These are phyloP conservation scores for Sanghuangporus baumii DNA, from an alignment of 1,284 basidiomycete species.

Conservation along the genomic window DNA sequence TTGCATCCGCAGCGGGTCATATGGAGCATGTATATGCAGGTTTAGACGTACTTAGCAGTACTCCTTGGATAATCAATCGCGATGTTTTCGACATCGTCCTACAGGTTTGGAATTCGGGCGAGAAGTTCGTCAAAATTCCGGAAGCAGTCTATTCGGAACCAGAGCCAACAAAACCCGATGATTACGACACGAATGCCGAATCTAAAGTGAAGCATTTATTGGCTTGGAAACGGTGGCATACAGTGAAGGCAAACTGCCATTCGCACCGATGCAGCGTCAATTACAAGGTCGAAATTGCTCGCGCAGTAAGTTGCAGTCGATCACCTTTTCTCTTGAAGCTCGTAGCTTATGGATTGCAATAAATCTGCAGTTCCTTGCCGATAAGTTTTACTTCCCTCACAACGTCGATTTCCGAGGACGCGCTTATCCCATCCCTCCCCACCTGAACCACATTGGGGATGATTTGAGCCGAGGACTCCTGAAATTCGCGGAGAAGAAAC, in stretches of 20 bases:
- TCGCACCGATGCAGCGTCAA: conserved; percentile 91
- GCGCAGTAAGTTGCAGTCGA: conserved; percentile 55
- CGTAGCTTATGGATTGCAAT: conserved; percentile 14
- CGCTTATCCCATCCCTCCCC: conserved; percentile 95
- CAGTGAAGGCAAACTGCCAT: conserved; percentile 75
- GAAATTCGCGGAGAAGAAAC: conserved; percentile 77
- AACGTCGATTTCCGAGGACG: conserved; percentile 98
- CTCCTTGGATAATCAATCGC: conserved; percentile 89
- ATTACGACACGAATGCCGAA: conserved; percentile 63
- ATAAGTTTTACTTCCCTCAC: conserved; percentile 92
- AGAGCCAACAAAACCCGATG: conserved; percentile 61
- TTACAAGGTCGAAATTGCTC: conserved; percentile 96
- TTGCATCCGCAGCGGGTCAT: conserved; percentile 71
- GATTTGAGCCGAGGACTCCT: conserved; percentile 90
- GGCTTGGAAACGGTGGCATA: conserved; percentile 55
- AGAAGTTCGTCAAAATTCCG: conserved; percentile 73
- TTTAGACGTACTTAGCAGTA: conserved; percentile 86
- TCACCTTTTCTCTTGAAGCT: background rate
- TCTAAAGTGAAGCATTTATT: conserved; percentile 56
- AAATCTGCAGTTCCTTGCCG: conserved; percentile 67
- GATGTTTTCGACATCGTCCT: conserved; percentile 69
- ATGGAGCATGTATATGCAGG: conserved; percentile 86
- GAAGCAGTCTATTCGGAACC: conserved; percentile 54
- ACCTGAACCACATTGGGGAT: conserved; percentile 95
- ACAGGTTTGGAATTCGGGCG: conserved; percentile 80